Evolutionary conservation across 139 green algal genomes (phyloP), one percentile per base, ranked within the genome.

Genomic region (Mesotaenium endlicherianum): DNA sequence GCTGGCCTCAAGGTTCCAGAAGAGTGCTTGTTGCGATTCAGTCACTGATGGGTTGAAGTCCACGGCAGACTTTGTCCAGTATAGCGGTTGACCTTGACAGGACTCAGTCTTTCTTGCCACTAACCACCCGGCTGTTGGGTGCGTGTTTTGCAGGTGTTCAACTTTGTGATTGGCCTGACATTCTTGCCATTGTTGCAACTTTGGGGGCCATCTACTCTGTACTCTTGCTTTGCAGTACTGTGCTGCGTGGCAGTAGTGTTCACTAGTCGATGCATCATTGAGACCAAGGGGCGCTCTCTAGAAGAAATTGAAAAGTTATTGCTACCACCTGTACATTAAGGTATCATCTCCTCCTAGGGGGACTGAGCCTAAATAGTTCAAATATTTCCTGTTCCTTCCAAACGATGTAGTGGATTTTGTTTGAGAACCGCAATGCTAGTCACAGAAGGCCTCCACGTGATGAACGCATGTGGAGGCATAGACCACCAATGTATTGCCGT

Each of bases 251-350:
- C 64, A 44, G 77, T 80, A 59, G 20, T 47, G 30, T 84, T 84
- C 40, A 60, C 59, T 17, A 38, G 26, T 34, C n/a, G 64, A 5
- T 58, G 17, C 11, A 49, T 84, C 39, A 50, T 84, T 4, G 77
- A 84, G 38, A 84, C 77, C 17, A 47, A 58, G 58, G 77, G 77
- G 17, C 38, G 41, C 20, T 80, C 59, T 30, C 34, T 84, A 41
- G 77, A 84, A 58, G 77, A 84, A 31, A 84, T 84, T 26, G 77
- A 84, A 42, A n/a, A n/a, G n/a, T n/a, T n/a, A n/a, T n/a, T n/a
- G n/a, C n/a, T n/a, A n/a, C n/a, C n/a, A n/a, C n/a, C n/a, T n/a
- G n/a, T n/a, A n/a, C n/a, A n/a, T n/a, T n/a, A n/a, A n/a, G n/a
- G n/a, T n/a, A n/a, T n/a, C n/a, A n/a, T n/a, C n/a, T n/a, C n/a